Evolutionary conservation across 768 basidiomycete species (phyloP).

Genomic region (Pilatotrama ljubarskyi): DNA sequence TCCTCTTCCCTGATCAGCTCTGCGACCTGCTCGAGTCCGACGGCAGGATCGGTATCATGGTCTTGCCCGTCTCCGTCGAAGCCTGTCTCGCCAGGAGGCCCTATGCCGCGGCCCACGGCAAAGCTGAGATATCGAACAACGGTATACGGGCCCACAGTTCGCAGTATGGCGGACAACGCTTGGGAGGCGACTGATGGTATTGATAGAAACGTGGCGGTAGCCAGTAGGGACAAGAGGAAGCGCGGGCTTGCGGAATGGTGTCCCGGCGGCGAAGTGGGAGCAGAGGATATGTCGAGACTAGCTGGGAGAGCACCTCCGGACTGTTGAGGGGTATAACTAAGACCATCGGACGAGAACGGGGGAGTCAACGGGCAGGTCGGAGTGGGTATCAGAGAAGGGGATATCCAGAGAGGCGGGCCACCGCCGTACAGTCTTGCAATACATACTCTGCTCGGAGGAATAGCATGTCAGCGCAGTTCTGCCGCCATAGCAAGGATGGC

Average conservation of each 20-base stretch:
- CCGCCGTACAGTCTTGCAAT: conserved; percentile 87
- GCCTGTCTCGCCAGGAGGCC: conserved; percentile 32
- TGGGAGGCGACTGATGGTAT: conserved; percentile 76
- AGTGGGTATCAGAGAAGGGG: conserved; percentile 64
- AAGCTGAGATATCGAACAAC: conserved; percentile 78
- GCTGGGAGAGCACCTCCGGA: conserved; percentile 26
- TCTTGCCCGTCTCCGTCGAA: not conserved
- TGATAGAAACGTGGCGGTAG: conserved; percentile 84
- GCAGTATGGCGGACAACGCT: conserved; percentile 68
- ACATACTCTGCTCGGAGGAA: conserved; percentile 59
- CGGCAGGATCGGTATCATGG: conserved; percentile 57
- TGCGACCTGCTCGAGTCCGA: conserved; percentile 71
- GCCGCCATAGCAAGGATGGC: too few relatives aligned
- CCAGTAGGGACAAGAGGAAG: conserved; percentile 83
- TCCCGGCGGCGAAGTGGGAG: conserved; percentile 41
- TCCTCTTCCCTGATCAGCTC: conserved; percentile 43
- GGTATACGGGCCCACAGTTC: conserved; percentile 78
- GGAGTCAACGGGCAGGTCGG: conserved; percentile 69
- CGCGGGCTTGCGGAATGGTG: conserved; percentile 78
- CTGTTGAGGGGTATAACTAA: conserved; percentile 12
- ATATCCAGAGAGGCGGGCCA: conserved; percentile 71
- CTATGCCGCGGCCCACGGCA: conserved; percentile 71
- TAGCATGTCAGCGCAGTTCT: conserved; percentile 7
- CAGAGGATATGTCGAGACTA: conserved; percentile 23
- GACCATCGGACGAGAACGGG: conserved; percentile 42